Evolutionary conservation across 805 yeast species (phyloP), one percentile per base, ranked within the genome.

Genomic region (Kazachstania martiniae): DNA sequence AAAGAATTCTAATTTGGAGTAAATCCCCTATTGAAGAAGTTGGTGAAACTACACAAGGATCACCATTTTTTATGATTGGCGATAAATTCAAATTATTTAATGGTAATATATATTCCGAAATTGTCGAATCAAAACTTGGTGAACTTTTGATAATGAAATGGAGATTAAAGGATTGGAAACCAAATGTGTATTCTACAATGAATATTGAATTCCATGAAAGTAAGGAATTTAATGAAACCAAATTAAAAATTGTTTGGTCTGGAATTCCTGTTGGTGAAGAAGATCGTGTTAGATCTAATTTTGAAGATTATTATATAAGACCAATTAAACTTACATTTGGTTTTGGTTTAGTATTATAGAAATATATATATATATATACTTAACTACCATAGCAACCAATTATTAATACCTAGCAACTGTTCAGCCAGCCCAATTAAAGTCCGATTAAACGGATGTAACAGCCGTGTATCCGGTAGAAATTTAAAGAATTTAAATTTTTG

Each of bases 191-290:
- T 52, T 91, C 96, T 1, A 65, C 64, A 4, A 62, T 91, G 45
- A 66, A 65, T 15, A 69, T 89, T 43, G 65, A 61, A 24, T 71
- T 91, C 43, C 72, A 72, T 36, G 61, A 57, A 34, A 53, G 60
- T 2, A 84, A 84, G 52, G 91, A 89, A 18, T 69, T 72, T n/a
- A 71, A 81, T 27, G 96, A 86, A 47, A 91, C 98, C 3, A 74
- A 70, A 37, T 65, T 87, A 62, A 74, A 74, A 38, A 85, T 86
- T 13, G 63, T 68, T 27, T 85, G 89, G 73, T 65, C 73, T 12
- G 96, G 96, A 12, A 79, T 91, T 31, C 99, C 99, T 12, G 67
- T 89, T 25, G 99, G 97, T 10, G 93, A 91, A 54, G 97, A 91
- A 51, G 91, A 93, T 47, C 60, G 79, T 47, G 95, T 83, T 25